Percentiles rank a stretch among this genome's conserved stretches.
phyloP scores from a whole-genome alignment of 1,284 basidiomycete species.

The Boletus mariae region DNA sequence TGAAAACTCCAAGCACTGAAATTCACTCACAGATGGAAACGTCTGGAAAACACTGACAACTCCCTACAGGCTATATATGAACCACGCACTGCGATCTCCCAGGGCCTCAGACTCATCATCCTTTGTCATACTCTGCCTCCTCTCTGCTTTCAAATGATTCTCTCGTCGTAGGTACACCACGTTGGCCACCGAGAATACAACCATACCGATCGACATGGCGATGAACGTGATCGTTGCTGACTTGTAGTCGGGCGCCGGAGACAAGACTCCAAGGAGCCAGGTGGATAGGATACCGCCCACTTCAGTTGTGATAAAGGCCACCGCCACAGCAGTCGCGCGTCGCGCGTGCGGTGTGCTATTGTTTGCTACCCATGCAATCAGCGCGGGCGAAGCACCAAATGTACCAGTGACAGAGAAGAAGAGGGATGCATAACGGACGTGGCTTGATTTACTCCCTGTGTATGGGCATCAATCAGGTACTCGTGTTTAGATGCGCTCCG shows the following conservation, averaged over 20 bases:
- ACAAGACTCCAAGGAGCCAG: not conserved
- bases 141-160: not conserved
- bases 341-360: not conserved
- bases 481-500: not conserved
- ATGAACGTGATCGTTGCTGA: not conserved
- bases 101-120: not conserved
- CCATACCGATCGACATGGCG: not conserved
- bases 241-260: not conserved
- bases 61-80: not conserved
- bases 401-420: not conserved
- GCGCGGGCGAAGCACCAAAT: not conserved
- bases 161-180: not conserved
- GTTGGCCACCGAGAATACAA: not conserved
- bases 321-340: not conserved
- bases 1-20: not conserved
- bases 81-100: not conserved
- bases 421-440: not conserved
- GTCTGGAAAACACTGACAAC: not conserved
- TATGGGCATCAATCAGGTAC: not conserved
- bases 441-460: not conserved
- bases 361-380: constrained; percentile 1
- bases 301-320: not conserved
- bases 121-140: not conserved
- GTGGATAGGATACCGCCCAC: not conserved
- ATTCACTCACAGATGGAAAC: not conserved